These are phyloP conservation scores for Miamiensis avidus DNA, from an alignment of 169 alveolate species.

Conservation along the genomic window DNA sequence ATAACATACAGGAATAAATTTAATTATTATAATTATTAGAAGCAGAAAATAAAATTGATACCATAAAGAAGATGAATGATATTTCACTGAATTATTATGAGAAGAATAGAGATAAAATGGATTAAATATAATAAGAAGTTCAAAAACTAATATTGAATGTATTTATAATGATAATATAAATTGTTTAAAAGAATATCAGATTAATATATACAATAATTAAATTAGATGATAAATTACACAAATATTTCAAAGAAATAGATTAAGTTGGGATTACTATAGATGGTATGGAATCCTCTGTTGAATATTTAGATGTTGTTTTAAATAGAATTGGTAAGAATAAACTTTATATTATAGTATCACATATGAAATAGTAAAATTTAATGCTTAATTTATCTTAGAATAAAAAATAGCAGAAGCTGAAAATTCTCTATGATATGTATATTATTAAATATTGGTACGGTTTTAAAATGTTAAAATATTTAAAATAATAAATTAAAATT, in stretches of 20 bases:
- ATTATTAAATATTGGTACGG: no score
- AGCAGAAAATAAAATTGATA: neutral
- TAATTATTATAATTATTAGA: neutral
- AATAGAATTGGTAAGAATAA: conserved; percentile 26
- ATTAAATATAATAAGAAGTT: neutral
- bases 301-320: conserved; percentile 33
- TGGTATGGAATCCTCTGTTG: conserved; percentile 51
- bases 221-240: conserved; percentile 28
- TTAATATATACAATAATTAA: conserved; percentile 2
- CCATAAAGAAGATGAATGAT: neutral
- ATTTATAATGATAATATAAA: neutral
- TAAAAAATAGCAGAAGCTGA: no score
- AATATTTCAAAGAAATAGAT: conserved; percentile 36
- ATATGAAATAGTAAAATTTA: no score
- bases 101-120: neutral
- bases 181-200: neutral
- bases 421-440: no score
- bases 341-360: no score
- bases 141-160: no score
- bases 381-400: no score
- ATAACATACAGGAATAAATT: neutral
- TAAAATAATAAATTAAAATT: no score
- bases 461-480: no score
- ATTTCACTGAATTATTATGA: neutral
- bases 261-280: conserved; percentile 26